Percentiles rank a stretch among this genome's conserved stretches.
Evolutionary conservation across 1,284 basidiomycete species (phyloP).

Genomic region (Ustilago lituana): DNA sequence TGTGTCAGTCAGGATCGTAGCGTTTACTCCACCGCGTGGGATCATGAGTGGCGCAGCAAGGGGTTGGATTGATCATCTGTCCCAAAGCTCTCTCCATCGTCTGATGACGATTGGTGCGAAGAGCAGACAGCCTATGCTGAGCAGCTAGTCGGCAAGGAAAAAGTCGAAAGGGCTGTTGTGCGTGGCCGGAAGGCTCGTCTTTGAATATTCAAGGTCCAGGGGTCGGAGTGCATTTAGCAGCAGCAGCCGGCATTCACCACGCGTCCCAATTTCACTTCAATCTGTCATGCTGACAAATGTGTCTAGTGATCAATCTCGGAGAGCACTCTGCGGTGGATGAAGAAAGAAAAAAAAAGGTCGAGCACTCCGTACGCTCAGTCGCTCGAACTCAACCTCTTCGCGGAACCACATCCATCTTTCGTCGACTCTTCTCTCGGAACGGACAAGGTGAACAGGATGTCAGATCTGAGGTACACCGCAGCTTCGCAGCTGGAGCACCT

Average conservation of each 20-base stretch:
- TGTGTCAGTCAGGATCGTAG: no score
- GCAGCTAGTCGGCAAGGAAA: no score
- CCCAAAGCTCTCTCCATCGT: conserved; percentile 4
- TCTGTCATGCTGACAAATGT: conserved; percentile 2
- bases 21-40: conserved; percentile 1
- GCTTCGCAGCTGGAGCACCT: conserved; percentile 69
- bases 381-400: no score
- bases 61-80: conserved; percentile 20
- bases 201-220: conserved; percentile 13
- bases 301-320: no score
- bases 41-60: conserved; percentile 12
- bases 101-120: conserved; percentile 1
- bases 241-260: not conserved
- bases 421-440: not conserved
- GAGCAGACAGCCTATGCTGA: no score
- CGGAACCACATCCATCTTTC: not conserved
- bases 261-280: no score
- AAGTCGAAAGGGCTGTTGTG: no score
- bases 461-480: conserved; percentile 45
- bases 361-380: no score
- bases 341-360: conserved; percentile 3
- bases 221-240: conserved; percentile 34
- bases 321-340: no score
- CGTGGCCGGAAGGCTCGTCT: not conserved
- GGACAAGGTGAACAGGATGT: conserved; percentile 21